Conservation (phyloP, 164 flowering plant species). For the Tetracentron sinense region DNA sequence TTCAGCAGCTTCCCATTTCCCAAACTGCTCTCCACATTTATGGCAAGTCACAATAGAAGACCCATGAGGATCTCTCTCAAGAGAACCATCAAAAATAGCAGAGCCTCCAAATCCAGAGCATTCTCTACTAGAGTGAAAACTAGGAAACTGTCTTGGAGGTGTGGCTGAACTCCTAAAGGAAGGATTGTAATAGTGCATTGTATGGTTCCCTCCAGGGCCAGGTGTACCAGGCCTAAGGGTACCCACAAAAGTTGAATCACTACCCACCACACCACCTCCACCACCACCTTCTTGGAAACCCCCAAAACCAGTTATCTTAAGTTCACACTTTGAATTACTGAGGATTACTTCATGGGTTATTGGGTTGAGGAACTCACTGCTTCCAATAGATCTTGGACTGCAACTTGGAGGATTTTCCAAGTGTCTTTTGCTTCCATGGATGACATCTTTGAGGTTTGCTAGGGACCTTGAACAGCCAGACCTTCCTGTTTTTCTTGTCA, state of each 20-base stretch:
- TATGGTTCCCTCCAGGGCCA: constrained; percentile 77
- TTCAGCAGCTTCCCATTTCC: constrained; percentile 84
- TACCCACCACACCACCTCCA: constrained; percentile 21
- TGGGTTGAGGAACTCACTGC: constrained; percentile 15
- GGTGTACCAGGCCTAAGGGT: constrained; percentile 91
- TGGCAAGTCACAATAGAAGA: constrained; percentile 55
- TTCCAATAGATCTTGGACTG: constrained; percentile 14
- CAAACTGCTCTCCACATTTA: constrained; percentile 85
- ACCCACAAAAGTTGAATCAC: constrained; percentile 69
- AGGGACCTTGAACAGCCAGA: constrained; percentile 98
- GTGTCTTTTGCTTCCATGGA: constrained; percentile 13
- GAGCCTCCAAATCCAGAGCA: constrained; percentile 31
- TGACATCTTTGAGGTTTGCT: constrained; percentile 74
- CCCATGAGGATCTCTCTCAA: constrained; percentile 39
- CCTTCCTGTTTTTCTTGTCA: constrained; percentile 60
- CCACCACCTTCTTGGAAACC: constrained; percentile 32
- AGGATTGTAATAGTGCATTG: constrained; percentile 55
- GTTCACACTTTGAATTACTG: constrained; percentile 83
- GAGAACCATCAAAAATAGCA: constrained; percentile 25
- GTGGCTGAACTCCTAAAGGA: constrained; percentile 41
- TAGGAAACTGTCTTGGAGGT: constrained; percentile 43
- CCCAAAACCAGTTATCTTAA: constrained; percentile 68
- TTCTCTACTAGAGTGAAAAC: constrained; percentile 35
- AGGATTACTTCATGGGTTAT: constrained; percentile 32
- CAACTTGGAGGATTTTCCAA: constrained; percentile 1